Base-by-base conservation (phyloP, 2,329 filamentous ascomycete species). In the Diaporthe sp. region DNA sequence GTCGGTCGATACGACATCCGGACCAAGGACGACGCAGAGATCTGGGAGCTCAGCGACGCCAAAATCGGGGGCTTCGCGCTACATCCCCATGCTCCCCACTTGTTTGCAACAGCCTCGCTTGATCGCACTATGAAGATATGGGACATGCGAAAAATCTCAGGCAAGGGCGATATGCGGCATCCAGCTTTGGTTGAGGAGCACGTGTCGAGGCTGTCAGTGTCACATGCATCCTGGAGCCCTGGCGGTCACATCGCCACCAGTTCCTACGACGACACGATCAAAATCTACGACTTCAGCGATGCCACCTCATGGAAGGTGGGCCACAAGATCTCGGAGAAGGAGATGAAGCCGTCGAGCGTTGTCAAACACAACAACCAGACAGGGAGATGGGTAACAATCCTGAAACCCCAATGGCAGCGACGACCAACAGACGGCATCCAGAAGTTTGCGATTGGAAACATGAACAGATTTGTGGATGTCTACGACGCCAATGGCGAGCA, bases 401-500 rank as follows among this genome's bases (percentile, higher is more conserved):
- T 88, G 82, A 97, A 89, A 89, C 97, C 83, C 0, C 95, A 98
- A 80, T 99, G 97, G 97, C 97, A 99, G 83, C 87, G 90, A 44
- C 89, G 90, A 61, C 96, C 97, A 0, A 86, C 89, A 47, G 95
- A 97, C 75, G 92, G 93, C 10, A 92, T 97, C 7, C 93, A 98
- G 78, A 95, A 96, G 77, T 95, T 99, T 80, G 94, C 92, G 34
- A 96, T 99, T 75, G 97, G 95, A 1, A 99, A 98, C 80, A 98
- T 98, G 97, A 98, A 98, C 82, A 92, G 97, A 1, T 98, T 98
- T 80, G 95, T 98, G 1, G 97, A 99, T 81, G 90, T 99, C 0
- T 99, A 94, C 82, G 94, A 93, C 0, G 89, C 92, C 0, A 90
- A 94, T 67, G 97, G 97, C 0, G 93, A 95, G 80, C 96, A 98